Evolutionary conservation across 2,329 filamentous ascomycete genomes (phyloP), one percentile per base, ranked within the genome.

Genomic region (Dactylellina drechsleri): DNA sequence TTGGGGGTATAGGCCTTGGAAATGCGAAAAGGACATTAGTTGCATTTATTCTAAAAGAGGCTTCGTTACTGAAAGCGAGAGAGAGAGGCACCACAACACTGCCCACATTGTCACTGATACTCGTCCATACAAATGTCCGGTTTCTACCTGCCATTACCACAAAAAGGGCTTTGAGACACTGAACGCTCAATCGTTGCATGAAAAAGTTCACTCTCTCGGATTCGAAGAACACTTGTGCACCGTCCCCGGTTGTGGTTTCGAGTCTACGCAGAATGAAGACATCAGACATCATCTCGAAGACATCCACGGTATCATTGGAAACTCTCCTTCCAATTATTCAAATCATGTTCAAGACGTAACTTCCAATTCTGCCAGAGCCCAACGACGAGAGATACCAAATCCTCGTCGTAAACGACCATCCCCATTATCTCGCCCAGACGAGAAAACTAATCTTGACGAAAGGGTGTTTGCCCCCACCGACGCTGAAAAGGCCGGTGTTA

Each of bases 91-190:
- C 20, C 72, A 76, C 16, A 43, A 18, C 7, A 65, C 16, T 15
- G 41, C 54, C 2, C 72, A 76, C 45, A 1, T 20, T 28, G 15
- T 20, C 4, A 26, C 23, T 7, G 66, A 76, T 28, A 28, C 60
- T 13, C 72, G 72, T 6, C 72, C 72, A 8, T 76, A 54, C 20
- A 76, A 76, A 62, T 76, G 72, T 47, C 65, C 60, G 2, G 61
- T 70, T n/a, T 16, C 72, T 3, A 71, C 47, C 28, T 76, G 72
- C 20, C 61, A 66, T 26, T 76, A 76, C 26, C 60, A 76, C 31
- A 76, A 71, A 58, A 76, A 76, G 16, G 72, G 72, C 10, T 76
- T 76, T 16, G 72, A 76, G 41, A 76, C 72, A 3, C 53, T 66
- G 15, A 71, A 62, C 28, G 72, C 62, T 13, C 60, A 64, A 40